Percentiles rank a stretch among this genome's conserved stretches.
Conservation (phyloP, 2,329 filamentous ascomycete genomes). For the Aspergillus arachidicola region DNA sequence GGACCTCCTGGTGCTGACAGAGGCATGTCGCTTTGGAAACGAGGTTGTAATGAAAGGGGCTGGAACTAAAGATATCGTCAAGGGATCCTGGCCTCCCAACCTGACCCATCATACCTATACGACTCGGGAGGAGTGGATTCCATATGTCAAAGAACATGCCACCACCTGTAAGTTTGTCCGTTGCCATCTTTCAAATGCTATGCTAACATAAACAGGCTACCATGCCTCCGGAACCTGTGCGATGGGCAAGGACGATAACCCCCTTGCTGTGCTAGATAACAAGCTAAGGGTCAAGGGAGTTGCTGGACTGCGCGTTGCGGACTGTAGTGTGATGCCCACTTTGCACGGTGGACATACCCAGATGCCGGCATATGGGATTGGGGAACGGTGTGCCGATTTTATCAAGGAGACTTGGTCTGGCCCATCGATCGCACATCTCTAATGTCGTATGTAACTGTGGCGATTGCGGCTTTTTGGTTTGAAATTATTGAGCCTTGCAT, state of each 20-base stretch:
- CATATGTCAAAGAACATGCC: constrained; percentile 60
- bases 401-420: constrained; percentile 46
- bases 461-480: no score
- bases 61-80: constrained; percentile 61
- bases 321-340: constrained; percentile 56
- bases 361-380: constrained; percentile 62
- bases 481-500: not conserved
- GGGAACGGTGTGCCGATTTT: constrained; percentile 57
- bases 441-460: not conserved
- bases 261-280: constrained; percentile 56
- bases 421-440: not conserved
- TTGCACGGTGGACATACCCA: constrained; percentile 57
- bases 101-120: constrained; percentile 56
- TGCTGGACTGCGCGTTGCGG: constrained; percentile 56
- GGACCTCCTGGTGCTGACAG: constrained; percentile 61
- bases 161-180: constrained; percentile 55
- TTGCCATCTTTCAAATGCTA: not conserved
- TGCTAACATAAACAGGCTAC: constrained; percentile 46
- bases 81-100: constrained; percentile 61
- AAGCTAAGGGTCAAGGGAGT: constrained; percentile 58
- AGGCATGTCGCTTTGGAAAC: constrained; percentile 61
- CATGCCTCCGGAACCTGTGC: constrained; percentile 61
- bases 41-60: constrained; percentile 62
- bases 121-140: constrained; percentile 60
- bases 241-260: constrained; percentile 55